Evolutionary conservation across 2,329 filamentous ascomycete species (phyloP), one percentile per base, ranked within the genome.

Genomic region (Neophaeococcomyces mojaviensis): DNA sequence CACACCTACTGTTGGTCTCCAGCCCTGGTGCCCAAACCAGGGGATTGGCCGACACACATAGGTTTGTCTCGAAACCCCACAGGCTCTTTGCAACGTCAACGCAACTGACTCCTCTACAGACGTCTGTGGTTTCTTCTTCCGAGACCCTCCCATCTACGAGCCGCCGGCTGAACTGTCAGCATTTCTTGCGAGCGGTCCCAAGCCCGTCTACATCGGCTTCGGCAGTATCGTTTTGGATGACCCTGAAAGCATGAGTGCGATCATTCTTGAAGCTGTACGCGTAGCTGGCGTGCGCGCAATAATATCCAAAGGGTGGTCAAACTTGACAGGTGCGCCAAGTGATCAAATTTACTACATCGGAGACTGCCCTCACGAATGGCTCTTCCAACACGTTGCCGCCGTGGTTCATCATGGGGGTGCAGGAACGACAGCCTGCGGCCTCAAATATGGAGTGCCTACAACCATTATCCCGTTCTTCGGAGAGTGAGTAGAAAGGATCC

Each of bases 371-470:
- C 75, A 79, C 44, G 72, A 78, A 47, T 79, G 76, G 77, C 64
- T 79, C 0, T 80, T 80, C 51, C 67, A 75, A 49, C 66, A 69
- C 13, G 75, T 79, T 1, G 66, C 71, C 0, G 69, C 68, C 12
- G 76, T 80, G 0, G 67, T 80, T 0, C 77, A 81, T 49, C 76
- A 81, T 43, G 77, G 77, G 16, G 77, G 77, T 6, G 77, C 77
- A 12, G 77, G 77, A 19, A 44, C 41, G 20, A 36, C 77, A 2
- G 75, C 77, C 1, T 71, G 69, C 31, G 76, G 77, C 1, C 66
- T 80, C 3, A 58, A 64, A 2, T 66, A 73, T 38, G 76, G 70
- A 0, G 61, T 66, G 15, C 76, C 77, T 0, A 79, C 76, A 0
- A 58, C 71, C 0, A 67, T 79, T 16, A 69, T 80, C 1, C 77